These are phyloP conservation scores for Lachancea fermentati DNA, from an alignment of 805 yeast species.

Conservation along the genomic window DNA sequence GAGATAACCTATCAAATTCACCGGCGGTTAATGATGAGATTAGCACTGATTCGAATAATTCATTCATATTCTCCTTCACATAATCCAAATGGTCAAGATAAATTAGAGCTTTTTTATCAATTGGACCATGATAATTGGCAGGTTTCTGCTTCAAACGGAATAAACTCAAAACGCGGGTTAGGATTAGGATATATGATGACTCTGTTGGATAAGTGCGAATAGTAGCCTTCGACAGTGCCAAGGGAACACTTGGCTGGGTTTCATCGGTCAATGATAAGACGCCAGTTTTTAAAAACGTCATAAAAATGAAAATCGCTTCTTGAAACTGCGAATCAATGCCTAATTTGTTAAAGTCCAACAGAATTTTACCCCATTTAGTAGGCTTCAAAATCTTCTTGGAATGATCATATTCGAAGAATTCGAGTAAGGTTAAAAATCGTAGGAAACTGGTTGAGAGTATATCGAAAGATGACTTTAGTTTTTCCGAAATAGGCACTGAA, in stretches of 20 bases:
- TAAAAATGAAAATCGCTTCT: constrained; percentile 42
- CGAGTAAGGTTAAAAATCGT: constrained; percentile 49
- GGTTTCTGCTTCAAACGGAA: constrained; percentile 46
- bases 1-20: constrained; percentile 50
- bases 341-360: constrained; percentile 33
- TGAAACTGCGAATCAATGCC: constrained; percentile 29
- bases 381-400: constrained; percentile 35
- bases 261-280: constrained; percentile 35
- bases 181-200: constrained; percentile 34
- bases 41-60: constrained; percentile 47
- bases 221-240: constrained; percentile 33
- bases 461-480: constrained; percentile 44
- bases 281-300: constrained; percentile 42
- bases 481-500: constrained; percentile 26
- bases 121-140: constrained; percentile 59
- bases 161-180: constrained; percentile 46
- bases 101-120: constrained; percentile 59
- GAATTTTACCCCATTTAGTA: constrained; percentile 46
- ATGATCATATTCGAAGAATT: constrained; percentile 38
- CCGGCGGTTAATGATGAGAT: constrained; percentile 50
- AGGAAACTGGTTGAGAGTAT: constrained; percentile 50
- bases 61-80: constrained; percentile 44
- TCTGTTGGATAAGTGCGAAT: constrained; percentile 38
- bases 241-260: constrained; percentile 29
- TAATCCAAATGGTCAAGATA: constrained; percentile 61